phyloP scores from a whole-genome alignment of 164 flowering plant species.

The Aristolochia contorta region DNA sequence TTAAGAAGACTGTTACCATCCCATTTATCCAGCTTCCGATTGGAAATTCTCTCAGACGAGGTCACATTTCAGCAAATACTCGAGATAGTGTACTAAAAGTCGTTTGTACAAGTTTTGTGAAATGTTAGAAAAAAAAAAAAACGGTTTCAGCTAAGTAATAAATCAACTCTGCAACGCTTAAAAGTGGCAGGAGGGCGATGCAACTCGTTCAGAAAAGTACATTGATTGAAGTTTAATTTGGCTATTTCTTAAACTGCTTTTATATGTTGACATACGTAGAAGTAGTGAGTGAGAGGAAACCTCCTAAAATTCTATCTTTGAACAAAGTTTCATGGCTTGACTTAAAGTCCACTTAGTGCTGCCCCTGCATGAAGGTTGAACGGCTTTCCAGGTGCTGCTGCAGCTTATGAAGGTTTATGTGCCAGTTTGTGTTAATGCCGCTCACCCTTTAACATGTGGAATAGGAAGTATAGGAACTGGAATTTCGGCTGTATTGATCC shows the following conservation, averaged over 20 bases:
- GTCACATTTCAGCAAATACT: neutral
- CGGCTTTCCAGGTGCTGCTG: too few species aligned
- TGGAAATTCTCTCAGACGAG: slow-evolving; percentile 61
- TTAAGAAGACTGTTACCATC: slow-evolving; percentile 62
- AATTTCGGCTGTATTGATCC: neutral
- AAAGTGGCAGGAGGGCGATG: too few species aligned
- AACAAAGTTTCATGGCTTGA: neutral
- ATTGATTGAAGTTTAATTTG: neutral
- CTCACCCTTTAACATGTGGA: neutral
- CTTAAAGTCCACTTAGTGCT: too few species aligned
- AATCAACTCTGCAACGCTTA: too few species aligned
- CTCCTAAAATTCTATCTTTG: neutral
- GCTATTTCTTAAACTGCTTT: neutral
- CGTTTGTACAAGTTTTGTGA: neutral
- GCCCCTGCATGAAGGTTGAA: too few species aligned
- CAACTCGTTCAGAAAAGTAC: neutral
- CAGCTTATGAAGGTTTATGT: too few species aligned
- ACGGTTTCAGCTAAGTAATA: neutral
- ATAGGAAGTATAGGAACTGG: neutral
- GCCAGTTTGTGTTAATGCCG: too few species aligned
- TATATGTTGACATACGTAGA: neutral
- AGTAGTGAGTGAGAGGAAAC: neutral
- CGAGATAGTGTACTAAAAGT: neutral
- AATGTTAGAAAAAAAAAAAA: too few species aligned
- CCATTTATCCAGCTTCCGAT: slow-evolving; percentile 59